phyloP scores from a whole-genome alignment of 129 eudicot species.

The Centaurea solstitialis region DNA sequence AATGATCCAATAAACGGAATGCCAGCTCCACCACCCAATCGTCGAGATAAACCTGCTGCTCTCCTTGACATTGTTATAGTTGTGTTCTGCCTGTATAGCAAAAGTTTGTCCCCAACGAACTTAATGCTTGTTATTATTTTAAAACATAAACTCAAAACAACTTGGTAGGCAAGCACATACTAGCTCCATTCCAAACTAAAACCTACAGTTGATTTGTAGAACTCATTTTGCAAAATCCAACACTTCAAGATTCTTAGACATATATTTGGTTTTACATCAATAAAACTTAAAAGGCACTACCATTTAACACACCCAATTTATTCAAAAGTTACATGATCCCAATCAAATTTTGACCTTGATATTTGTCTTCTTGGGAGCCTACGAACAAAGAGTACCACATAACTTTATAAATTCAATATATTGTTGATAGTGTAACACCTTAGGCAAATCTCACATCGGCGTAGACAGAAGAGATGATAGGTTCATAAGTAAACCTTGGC shows the following conservation, averaged over 20 bases:
- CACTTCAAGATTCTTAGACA: not conserved
- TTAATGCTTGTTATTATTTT: not conserved
- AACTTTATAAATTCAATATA: too few relatives aligned
- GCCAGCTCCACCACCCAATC: constrained; percentile 59
- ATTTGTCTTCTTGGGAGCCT: not conserved
- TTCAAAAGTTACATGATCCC: not conserved
- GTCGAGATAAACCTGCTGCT: constrained; percentile 59
- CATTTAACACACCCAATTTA: not conserved
- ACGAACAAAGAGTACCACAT: not conserved
- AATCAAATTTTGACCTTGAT: not conserved
- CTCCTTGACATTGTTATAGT: constrained; percentile 66
- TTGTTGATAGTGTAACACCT: too few relatives aligned
- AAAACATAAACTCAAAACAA: not conserved
- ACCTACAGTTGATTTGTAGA: not conserved
- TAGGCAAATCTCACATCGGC: too few relatives aligned
- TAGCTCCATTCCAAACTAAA: not conserved
- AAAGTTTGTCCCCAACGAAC: not conserved
- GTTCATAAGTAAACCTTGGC: too few relatives aligned
- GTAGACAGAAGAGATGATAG: too few relatives aligned
- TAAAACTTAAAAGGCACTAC: not conserved
- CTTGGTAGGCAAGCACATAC: not conserved
- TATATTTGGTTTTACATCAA: not conserved
- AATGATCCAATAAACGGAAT: constrained; percentile 63
- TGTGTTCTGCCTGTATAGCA: constrained; percentile 23
- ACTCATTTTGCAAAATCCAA: not conserved